A percentile compares a stretch with the other conserved stretches of the same genome.
Evolutionary conservation across 2,329 filamentous ascomycete genomes (phyloP).

Genomic region (Apiospora phragmitis): DNA sequence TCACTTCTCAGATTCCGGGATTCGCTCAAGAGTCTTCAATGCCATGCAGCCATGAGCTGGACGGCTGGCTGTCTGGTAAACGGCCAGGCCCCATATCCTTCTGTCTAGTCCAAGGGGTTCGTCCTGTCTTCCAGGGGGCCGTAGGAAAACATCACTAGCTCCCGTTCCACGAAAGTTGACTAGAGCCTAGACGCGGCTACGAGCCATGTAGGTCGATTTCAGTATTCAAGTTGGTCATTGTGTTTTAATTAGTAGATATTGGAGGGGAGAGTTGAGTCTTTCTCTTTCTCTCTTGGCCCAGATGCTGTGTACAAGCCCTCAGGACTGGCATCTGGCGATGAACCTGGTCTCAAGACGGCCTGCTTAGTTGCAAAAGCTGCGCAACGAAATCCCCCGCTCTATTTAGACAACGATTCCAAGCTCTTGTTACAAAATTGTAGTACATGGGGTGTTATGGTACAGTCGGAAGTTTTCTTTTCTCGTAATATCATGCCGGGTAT

Average conservation of each 20-base stretch:
- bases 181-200: neutral
- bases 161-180: neutral
- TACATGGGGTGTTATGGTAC: constrained; percentile 24
- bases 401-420: constrained; percentile 24
- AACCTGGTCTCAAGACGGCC: constrained; percentile 19
- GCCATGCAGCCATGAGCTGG: neutral
- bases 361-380: constrained; percentile 10
- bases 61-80: neutral
- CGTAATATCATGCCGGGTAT: constrained; percentile 8
- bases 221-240: neutral
- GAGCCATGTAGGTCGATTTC: neutral
- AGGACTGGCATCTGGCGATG: constrained; percentile 13
- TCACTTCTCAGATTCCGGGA: neutral
- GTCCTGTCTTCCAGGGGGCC: neutral
- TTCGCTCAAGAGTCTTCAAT: neutral
- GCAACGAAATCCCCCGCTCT: constrained; percentile 19
- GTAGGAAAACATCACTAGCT: neutral
- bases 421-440: constrained; percentile 21
- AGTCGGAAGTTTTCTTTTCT: constrained; percentile 19
- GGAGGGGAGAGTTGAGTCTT: neutral
- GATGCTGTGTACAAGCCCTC: neutral
- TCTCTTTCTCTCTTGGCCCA: neutral
- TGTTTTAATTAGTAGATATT: neutral
- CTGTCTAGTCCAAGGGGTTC: neutral
- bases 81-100: neutral